phyloP scores from a whole-genome alignment of 2,329 filamentous ascomycete species.

The Cladosporium cucumerinum region DNA sequence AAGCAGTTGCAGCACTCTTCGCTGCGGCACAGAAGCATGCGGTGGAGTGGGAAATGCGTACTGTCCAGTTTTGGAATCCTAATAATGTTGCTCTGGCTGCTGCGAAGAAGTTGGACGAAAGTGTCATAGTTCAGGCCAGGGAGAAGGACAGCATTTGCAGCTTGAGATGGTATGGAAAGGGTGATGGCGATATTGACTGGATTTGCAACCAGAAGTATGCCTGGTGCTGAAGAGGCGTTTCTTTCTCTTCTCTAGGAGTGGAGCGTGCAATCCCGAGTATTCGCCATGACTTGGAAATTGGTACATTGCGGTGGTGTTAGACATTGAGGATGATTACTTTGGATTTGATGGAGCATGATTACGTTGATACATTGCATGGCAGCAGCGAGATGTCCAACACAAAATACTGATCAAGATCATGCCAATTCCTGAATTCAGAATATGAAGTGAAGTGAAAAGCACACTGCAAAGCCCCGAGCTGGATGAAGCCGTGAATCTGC shows the following conservation, averaged over 20 bases:
- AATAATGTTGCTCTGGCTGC: conserved; percentile 47
- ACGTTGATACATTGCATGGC: not conserved
- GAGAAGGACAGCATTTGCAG: conserved; percentile 67
- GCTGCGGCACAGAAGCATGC: conserved; percentile 68
- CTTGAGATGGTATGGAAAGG: conserved; percentile 65
- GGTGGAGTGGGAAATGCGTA: conserved; percentile 63
- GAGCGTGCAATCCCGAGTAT: not conserved
- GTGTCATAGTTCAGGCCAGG: conserved; percentile 52
- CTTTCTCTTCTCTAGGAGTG: too few relatives aligned
- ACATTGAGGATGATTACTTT: not conserved
- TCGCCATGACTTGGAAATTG: not conserved
- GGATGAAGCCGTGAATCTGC: accelerated
- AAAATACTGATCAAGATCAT: not conserved
- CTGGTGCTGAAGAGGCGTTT: conserved; percentile 57
- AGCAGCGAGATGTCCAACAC: not conserved
- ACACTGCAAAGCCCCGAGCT: too few relatives aligned
- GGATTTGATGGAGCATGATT: not conserved
- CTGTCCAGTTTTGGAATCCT: conserved; percentile 83
- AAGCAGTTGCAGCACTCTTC: conserved; percentile 61
- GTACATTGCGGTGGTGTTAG: not conserved
- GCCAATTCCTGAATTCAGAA: too few relatives aligned
- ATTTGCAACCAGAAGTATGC: conserved; percentile 72
- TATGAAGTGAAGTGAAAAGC: not conserved
- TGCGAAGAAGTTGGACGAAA: conserved; percentile 45
- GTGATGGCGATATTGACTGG: conserved; percentile 61